Percentiles rank a stretch among this genome's conserved stretches.
These are phyloP conservation scores for Dalbergia oliveri DNA, from an alignment of 306 rosid genomes.

Conservation along the genomic window DNA sequence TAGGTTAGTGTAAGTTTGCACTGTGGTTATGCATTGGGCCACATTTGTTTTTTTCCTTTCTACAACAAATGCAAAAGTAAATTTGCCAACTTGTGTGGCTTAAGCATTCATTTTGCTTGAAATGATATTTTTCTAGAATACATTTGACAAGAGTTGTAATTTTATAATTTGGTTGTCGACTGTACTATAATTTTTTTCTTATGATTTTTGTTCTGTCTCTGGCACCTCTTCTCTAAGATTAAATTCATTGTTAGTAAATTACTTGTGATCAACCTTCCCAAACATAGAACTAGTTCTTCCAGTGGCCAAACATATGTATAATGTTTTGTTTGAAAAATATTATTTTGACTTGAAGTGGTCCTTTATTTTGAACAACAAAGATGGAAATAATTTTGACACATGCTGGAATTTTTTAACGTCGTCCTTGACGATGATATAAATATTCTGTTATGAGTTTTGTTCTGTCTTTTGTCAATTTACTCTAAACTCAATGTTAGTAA, in stretches of 20 bases:
- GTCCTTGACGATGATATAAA: not conserved
- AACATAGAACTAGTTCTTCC: not conserved
- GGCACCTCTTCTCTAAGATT: not conserved
- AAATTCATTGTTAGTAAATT: not conserved
- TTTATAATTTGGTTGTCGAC: slow-evolving; percentile 12
- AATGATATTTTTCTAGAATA: slow-evolving; percentile 2
- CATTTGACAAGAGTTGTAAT: slow-evolving; percentile 10
- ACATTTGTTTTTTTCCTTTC: slow-evolving; percentile 14
- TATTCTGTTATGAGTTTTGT: slow-evolving; percentile 2
- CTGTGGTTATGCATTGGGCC: slow-evolving; percentile 25
- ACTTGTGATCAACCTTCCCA: not conserved
- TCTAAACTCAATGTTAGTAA: not conserved
- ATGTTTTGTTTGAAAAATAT: slow-evolving; percentile 26
- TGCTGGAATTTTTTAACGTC: slow-evolving; percentile 28
- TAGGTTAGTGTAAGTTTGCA: slow-evolving; percentile 36
- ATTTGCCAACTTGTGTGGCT: slow-evolving; percentile 29
- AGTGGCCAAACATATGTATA: not conserved
- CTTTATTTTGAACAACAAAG: not conserved
- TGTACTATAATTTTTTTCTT: not conserved
- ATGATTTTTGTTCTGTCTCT: slow-evolving; percentile 9
- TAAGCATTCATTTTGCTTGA: slow-evolving; percentile 5
- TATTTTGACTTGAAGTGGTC: not conserved
- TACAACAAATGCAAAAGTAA: slow-evolving; percentile 7
- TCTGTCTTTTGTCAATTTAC: slow-evolving; percentile 6
- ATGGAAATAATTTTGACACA: slow-evolving; percentile 10